These are phyloP conservation scores for Isoetes taiwanensis DNA, from an alignment of 75 land plant genomes.

Conservation along the genomic window DNA sequence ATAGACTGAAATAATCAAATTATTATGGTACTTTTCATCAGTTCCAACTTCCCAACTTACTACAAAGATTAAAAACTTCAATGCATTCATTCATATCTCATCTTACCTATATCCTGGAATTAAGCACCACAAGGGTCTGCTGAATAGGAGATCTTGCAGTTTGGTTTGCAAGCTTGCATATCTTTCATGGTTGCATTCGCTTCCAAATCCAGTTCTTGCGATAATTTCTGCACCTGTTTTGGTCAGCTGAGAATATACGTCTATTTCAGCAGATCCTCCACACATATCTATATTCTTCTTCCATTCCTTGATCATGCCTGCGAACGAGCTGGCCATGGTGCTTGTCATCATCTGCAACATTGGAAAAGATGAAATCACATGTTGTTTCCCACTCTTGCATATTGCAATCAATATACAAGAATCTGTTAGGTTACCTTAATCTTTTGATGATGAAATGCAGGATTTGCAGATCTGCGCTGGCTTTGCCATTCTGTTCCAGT, in stretches of 20 bases:
- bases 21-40: too few relatives aligned
- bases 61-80: too few relatives aligned
- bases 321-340: constrained; percentile 8
- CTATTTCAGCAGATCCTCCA: constrained; percentile 15
- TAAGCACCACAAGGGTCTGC: too few relatives aligned
- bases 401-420: too few relatives aligned
- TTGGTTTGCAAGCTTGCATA: constrained; percentile 22
- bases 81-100: too few relatives aligned
- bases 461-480: constrained; percentile 15
- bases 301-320: constrained; percentile 23
- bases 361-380: too few relatives aligned
- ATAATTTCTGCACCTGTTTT: constrained; percentile 19
- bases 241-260: constrained; percentile 6
- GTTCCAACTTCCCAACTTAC: too few relatives aligned
- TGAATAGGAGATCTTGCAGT: too few relatives aligned
- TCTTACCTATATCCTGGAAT: too few relatives aligned
- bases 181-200: constrained; percentile 31
- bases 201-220: constrained; percentile 33
- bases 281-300: constrained; percentile 6
- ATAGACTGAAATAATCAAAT: too few relatives aligned
- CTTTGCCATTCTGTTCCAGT: constrained; percentile 23
- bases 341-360: constrained; percentile 27
- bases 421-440: constrained; percentile 27
- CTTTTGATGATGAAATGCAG: constrained; percentile 28
- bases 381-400: too few relatives aligned